Percentiles rank a stretch among this genome's conserved stretches.
These are phyloP conservation scores for Monosporozyma siamensis DNA, from an alignment of 805 yeast species.

Conservation along the genomic window DNA sequence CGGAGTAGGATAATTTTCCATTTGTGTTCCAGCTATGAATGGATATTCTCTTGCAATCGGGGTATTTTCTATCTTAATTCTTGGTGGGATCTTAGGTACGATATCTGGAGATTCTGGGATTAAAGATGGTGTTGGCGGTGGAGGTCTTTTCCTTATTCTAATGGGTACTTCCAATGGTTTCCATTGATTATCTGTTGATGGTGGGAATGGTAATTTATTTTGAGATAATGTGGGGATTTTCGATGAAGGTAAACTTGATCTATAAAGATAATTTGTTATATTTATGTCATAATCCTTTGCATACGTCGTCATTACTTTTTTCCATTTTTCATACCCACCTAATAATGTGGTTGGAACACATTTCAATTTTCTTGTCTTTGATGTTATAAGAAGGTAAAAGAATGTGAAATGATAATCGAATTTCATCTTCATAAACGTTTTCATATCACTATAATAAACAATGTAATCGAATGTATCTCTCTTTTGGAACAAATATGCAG, in stretches of 20 bases:
- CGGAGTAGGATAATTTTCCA: not conserved
- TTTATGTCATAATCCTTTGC: constrained; percentile 19
- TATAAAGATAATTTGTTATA: constrained; percentile 15
- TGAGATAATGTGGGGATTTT: not conserved
- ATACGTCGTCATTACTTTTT: constrained; percentile 26
- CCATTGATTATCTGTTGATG: constrained; percentile 13
- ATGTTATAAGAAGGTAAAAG: constrained; percentile 21
- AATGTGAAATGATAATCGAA: constrained; percentile 30
- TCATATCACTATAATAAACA: constrained; percentile 33
- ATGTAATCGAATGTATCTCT: constrained; percentile 30
- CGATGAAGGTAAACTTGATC: not conserved
- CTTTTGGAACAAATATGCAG: constrained; percentile 19
- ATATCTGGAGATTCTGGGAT: constrained; percentile 16
- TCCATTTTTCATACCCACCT: constrained; percentile 42
- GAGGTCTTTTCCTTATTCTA: constrained; percentile 19
- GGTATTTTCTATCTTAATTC: not conserved
- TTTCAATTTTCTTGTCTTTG: constrained; percentile 12
- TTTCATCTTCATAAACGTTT: constrained; percentile 24
- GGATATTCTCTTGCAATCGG: not conserved
- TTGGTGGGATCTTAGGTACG: constrained; percentile 5
- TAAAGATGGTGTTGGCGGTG: constrained; percentile 26
- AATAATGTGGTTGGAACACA: constrained; percentile 27
- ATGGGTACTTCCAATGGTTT: constrained; percentile 22
- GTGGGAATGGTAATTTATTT: constrained; percentile 3
- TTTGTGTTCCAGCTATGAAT: not conserved